Percentiles rank a stretch among this genome's conserved stretches.
phyloP scores from a whole-genome alignment of 768 basidiomycete genomes.

The Calocybe indica region DNA sequence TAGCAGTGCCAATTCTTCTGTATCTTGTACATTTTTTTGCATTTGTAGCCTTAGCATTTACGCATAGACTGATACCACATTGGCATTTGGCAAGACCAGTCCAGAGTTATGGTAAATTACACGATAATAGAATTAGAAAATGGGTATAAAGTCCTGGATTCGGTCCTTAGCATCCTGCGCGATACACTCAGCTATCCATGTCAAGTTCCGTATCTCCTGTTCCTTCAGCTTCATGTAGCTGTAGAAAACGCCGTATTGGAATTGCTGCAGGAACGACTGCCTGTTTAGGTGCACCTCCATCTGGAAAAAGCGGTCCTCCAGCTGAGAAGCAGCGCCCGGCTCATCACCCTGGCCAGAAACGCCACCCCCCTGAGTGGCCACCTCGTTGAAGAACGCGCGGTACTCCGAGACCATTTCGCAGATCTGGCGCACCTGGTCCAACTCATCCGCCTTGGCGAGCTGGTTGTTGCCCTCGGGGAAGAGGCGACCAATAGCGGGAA shows the following conservation, averaged over 20 bases:
- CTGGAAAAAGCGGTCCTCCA: constrained; percentile 94
- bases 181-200: constrained; percentile 97
- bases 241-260: constrained; percentile 91
- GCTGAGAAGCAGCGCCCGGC: constrained; percentile 48
- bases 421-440: constrained; percentile 85
- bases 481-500: constrained; percentile 89
- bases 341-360: constrained; percentile 29
- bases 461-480: constrained; percentile 95
- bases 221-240: constrained; percentile 90
- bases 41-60: constrained; percentile 1
- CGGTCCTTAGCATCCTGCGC: constrained; percentile 94
- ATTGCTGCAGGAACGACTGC: constrained; percentile 91
- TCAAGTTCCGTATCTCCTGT: constrained; percentile 83
- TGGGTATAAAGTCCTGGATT: constrained; percentile 92
- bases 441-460: constrained; percentile 89
- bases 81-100: no score
- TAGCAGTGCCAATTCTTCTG: constrained; percentile 3
- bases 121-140: constrained; percentile 49
- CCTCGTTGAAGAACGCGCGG: constrained; percentile 78
- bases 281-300: constrained; percentile 94
- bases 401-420: constrained; percentile 91
- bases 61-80: no score
- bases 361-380: constrained; percentile 25
- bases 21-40: neutral
- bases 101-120: neutral